Base-by-base conservation (phyloP, 257 asterid genomes). In the Cruciata laevipes region DNA sequence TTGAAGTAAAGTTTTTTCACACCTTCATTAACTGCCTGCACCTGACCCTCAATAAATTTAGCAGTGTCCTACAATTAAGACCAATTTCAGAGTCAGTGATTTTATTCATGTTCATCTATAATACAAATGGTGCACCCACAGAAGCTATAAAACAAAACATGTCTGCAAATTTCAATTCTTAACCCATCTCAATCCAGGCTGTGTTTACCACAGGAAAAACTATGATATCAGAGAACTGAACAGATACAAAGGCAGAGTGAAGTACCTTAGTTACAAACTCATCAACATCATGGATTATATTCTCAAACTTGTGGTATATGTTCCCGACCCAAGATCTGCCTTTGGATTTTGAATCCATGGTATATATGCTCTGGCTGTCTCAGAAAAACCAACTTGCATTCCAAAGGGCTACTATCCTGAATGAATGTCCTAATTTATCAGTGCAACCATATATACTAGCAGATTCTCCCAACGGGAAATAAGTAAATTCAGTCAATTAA, bases 231-330 rank as follows among this genome's bases (percentile, higher is more conserved):
- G 24, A 24, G 18, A 7, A 33, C 23, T 1, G 20, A 10, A 23
- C 35, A 64, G 21, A 72, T 18, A 24, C 14, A 21, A 63, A 61
- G 66, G 61, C 20, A 67, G 33, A 47, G 33, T 37, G 44, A 65
- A 60, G 32, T 82, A 86, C 96, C 97, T 84, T 83, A 78, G 69
- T 79, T 47, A 88, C 82, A 66, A 90, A 80, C 44, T 60, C 87
- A 73, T 90, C 97, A 65, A 90, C 86, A 73, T 87, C 91, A 44
- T 83, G 89, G 74, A 87, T 78, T 40, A 87, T 63, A 60, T 82
- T 61, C 86, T 87, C 95, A 8, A 89, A 82, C 73, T 79, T 84
- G 74, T 82, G 77, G 82, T 73, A 90, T 70, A 90, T 72, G 84
- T 66, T 86, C 65, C 95, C 92, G 57, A 83, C 85, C 95, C 88